Evolutionary conservation across 208 protist species (phyloP).

Genomic region (Acanthamoeba culbertsoni): DNA sequence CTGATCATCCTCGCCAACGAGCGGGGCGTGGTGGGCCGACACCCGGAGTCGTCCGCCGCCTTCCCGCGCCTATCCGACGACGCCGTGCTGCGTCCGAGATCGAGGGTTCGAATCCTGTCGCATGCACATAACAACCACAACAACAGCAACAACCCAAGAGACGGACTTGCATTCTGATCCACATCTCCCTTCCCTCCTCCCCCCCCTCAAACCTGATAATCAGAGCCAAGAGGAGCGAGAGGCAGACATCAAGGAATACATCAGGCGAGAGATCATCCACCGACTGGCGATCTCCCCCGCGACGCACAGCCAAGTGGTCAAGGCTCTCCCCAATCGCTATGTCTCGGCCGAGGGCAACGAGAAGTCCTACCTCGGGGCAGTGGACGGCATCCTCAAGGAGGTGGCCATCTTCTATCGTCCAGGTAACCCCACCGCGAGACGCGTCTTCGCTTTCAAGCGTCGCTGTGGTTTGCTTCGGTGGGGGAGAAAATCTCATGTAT

Average conservation of each 20-base stretch:
- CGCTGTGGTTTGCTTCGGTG: neutral
- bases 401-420: constrained; percentile 17
- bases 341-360: constrained; percentile 6
- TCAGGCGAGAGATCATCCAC: constrained; percentile 29
- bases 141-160: too few species aligned
- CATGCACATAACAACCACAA: neutral
- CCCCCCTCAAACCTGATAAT: neutral
- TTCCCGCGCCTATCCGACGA: neutral
- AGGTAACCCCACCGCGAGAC: neutral
- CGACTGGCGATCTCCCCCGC: neutral
- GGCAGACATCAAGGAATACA: neutral
- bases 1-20: constrained; percentile 28
- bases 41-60: neutral
- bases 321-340: neutral
- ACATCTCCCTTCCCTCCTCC: neutral
- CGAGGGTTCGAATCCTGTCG: neutral
- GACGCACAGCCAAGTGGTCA: constrained; percentile 25
- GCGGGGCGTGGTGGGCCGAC: neutral
- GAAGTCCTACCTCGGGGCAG: neutral
- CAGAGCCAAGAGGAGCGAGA: constrained; percentile 2
- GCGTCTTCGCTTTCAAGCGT: neutral
- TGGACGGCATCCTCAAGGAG: neutral
- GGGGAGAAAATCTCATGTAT: neutral
- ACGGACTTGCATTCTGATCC: neutral
- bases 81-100: neutral